Base-by-base conservation (phyloP, 306 rosid species). In the Spatholobus suberectus region DNA sequence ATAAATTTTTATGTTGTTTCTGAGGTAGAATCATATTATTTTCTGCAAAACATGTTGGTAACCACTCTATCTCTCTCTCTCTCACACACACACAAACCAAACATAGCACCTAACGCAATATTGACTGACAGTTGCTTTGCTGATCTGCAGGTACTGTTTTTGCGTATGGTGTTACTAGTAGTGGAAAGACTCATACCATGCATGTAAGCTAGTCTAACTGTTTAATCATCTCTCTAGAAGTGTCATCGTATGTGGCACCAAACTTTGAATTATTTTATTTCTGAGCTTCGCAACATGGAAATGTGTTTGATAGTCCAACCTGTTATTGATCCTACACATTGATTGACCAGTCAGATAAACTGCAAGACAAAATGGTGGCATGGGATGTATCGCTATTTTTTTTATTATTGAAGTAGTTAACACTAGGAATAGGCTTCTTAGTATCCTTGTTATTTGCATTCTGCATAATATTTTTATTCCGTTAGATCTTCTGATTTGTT, bases 101-200 rank as follows among this genome's bases (percentile, higher is more conserved):
- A 62, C 44, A 49, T 73, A 29, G 37, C 37, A 32, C 35, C 59
- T 18, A 37, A 69, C 40, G 18, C 20, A 52, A 52, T 79, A 5
- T 70, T 62, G 76, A 61, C 74, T 89, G 27, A 83, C 14, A 23
- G 12, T 79, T 67, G 67, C 11, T 81, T 44, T 77, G 46, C 68
- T 52, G 81, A 5, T 85, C 44, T 89, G 84, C 90, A 93, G 98
- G 98, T 77, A 93, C 98, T 47, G 98, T 93, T 21, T 94, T 94
- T 85, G 98, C 97, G 62, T 94, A 94, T 84, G 98, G 98, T 43
- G 98, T 92, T 86, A 94, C 98, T 8, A 92, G 97, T 80, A 94
- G 98, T 81, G 98, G 98, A 65, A 93, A 93, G 92, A 93, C 98
- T 21, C 98, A 93, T 85, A 93, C 98, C 63, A 93, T 93, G 98